A percentile compares a stretch with the other conserved stretches of the same genome.
These are phyloP conservation scores for Leptographium flavum DNA, from an alignment of 2,329 filamentous ascomycete genomes.

Conservation along the genomic window DNA sequence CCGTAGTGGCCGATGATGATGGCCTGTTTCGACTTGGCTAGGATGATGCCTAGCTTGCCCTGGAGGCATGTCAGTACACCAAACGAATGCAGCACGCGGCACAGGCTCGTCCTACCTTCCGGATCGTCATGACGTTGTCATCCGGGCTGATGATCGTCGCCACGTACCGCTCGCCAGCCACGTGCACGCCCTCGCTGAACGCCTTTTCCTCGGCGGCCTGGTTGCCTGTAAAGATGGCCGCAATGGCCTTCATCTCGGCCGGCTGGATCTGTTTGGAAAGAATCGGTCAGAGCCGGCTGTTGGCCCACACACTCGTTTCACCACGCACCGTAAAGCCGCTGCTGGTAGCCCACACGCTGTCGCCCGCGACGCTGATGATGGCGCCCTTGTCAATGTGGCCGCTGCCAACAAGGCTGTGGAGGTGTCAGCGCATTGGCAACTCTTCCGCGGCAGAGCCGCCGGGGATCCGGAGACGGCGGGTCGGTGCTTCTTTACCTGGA, in stretches of 20 bases:
- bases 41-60: constrained; percentile 66
- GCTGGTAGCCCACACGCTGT: constrained; percentile 64
- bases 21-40: constrained; percentile 78
- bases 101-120: constrained; percentile 3
- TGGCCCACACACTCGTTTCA: background rate
- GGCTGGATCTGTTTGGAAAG: constrained; percentile 30
- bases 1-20: constrained; percentile 81
- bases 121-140: constrained; percentile 24
- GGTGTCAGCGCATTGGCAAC: background rate
- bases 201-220: constrained; percentile 45
- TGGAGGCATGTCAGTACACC: too few relatives aligned
- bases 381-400: constrained; percentile 72
- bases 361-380: constrained; percentile 69
- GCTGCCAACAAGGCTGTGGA: constrained; percentile 58
- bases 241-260: constrained; percentile 44
- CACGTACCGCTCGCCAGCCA: constrained; percentile 68
- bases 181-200: constrained; percentile 57
- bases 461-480: background rate
- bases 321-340: constrained; percentile 55
- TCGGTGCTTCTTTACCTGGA: constrained; percentile 7
- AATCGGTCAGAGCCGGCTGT: background rate
- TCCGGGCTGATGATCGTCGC: constrained; percentile 51
- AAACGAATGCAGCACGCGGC: too few relatives aligned
- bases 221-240: constrained; percentile 33
- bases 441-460: background rate